These are phyloP conservation scores for Pseudocercospora cruenta DNA, from an alignment of 2,329 filamentous ascomycete genomes.

Conservation along the genomic window DNA sequence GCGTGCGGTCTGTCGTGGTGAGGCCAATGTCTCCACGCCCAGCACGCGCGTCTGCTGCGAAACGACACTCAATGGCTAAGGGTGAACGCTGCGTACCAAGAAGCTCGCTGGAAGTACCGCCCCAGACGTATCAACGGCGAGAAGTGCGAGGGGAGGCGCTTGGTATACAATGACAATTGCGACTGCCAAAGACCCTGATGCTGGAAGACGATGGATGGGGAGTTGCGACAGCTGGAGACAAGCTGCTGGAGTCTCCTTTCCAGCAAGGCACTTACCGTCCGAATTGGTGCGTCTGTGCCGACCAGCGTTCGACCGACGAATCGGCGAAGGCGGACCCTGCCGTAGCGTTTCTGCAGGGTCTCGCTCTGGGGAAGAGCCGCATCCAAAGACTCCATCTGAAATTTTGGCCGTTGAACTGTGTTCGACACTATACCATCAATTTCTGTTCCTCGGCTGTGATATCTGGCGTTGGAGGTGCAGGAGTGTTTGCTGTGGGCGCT, in stretches of 20 bases:
- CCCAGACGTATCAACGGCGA: neutral
- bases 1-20: neutral
- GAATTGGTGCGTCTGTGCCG: slow-evolving; percentile 20
- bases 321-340: slow-evolving; percentile 11
- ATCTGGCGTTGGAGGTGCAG: neutral
- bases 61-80: neutral
- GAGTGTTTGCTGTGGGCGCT: neutral
- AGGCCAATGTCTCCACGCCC: neutral
- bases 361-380: slow-evolving; percentile 19
- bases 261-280: slow-evolving; percentile 24
- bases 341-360: neutral
- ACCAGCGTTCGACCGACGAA: slow-evolving; percentile 11
- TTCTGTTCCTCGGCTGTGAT: neutral
- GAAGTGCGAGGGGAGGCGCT: neutral
- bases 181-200: slow-evolving; percentile 13
- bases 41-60: neutral
- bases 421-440: neutral
- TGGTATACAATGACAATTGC: slow-evolving; percentile 9
- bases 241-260: slow-evolving; percentile 18
- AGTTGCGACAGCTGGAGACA: slow-evolving; percentile 11
- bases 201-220: slow-evolving; percentile 10
- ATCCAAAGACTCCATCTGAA: slow-evolving; percentile 17
- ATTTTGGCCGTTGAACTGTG: slow-evolving; percentile 19
- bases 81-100: neutral
- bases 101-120: neutral